Conservation (phyloP, 2,329 filamentous ascomycete genomes). For the Venturia nashicola region DNA sequence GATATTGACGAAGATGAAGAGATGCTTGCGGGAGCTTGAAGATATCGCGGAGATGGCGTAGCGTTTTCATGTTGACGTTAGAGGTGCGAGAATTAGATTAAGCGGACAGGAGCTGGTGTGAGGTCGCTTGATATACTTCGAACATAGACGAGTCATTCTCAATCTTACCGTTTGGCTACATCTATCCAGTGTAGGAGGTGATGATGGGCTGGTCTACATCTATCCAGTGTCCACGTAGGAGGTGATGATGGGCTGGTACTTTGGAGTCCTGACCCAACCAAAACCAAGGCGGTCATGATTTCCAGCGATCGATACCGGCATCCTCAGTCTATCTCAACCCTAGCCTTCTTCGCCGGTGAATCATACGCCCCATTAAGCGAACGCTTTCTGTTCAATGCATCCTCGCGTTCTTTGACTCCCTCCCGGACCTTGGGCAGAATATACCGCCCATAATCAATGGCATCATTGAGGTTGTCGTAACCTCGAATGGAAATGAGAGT, state of each 20-base stretch:
- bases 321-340: background rate
- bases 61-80: too few relatives aligned
- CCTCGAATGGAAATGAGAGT: slow-evolving; percentile 49
- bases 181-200: too few relatives aligned
- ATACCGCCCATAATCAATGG: slow-evolving; percentile 46
- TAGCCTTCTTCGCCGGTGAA: background rate
- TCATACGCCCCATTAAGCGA: background rate
- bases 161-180: too few relatives aligned
- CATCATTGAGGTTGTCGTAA: slow-evolving; percentile 49
- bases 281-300: too few relatives aligned
- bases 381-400: background rate
- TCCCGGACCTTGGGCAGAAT: slow-evolving; percentile 39
- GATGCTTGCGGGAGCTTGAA: background rate
- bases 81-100: background rate
- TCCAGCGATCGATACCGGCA: background rate
- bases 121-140: background rate
- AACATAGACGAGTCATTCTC: background rate
- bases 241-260: too few relatives aligned
- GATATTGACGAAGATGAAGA: background rate
- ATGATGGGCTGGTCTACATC: too few relatives aligned
- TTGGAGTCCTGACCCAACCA: too few relatives aligned
- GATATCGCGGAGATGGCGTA: background rate
- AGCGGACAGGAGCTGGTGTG: background rate
- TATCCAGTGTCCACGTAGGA: too few relatives aligned
- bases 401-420: slow-evolving; percentile 18